Conservation (phyloP, 208 protist genomes). For the Wallacemonas sp. region DNA sequence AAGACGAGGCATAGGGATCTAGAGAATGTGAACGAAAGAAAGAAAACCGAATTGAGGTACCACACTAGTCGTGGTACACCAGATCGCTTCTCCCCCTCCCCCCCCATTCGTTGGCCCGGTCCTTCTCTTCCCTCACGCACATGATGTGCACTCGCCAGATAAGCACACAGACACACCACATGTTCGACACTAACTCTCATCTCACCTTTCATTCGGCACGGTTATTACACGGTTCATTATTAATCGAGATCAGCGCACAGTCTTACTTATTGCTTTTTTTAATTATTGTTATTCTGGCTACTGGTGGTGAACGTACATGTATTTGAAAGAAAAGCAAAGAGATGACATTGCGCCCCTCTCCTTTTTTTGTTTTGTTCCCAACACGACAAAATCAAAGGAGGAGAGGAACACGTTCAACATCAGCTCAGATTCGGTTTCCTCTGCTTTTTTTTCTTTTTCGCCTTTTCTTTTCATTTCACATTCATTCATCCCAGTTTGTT, state of each 20-base stretch:
- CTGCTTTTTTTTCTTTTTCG: background rate
- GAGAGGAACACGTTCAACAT: background rate
- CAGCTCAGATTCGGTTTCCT: background rate
- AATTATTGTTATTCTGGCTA: too few relatives aligned
- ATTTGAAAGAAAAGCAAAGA: too few relatives aligned
- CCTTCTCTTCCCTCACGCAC: background rate
- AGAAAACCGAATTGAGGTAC: too few relatives aligned
- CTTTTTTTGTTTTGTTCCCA: background rate
- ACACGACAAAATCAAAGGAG: background rate
- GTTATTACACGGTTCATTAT: conserved; percentile 10
- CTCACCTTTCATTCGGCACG: too few relatives aligned
- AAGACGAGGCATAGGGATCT: too few relatives aligned
- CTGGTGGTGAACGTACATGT: background rate
- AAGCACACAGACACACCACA: background rate
- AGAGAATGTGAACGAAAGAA: too few relatives aligned
- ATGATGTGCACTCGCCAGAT: background rate
- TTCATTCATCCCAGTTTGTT: conserved; percentile 8
- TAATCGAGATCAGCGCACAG: conserved; percentile 14
- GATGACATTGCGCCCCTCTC: too few relatives aligned
- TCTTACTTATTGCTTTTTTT: too few relatives aligned
- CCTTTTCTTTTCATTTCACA: background rate
- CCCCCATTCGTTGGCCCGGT: background rate
- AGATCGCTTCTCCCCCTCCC: background rate
- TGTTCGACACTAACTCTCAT: too few relatives aligned
- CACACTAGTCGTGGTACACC: too few relatives aligned